A percentile compares a stretch with the other conserved stretches of the same genome.
Conservation (phyloP, 768 basidiomycete species). For the Russula compacta region DNA sequence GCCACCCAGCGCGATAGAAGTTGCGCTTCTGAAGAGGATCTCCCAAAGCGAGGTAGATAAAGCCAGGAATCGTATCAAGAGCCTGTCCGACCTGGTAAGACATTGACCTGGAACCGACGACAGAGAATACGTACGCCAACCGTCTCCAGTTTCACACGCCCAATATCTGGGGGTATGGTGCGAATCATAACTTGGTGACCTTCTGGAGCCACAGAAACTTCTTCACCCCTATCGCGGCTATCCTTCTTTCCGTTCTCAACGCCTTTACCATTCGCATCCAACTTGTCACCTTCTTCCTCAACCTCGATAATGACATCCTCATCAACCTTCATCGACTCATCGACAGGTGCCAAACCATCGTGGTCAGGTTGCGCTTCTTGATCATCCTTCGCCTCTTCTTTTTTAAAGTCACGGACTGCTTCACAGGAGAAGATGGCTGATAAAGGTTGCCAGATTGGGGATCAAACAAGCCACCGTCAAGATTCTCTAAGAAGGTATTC, state of each 20-base stretch:
- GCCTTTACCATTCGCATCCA: conserved; percentile 51
- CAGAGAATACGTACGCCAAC: conserved; percentile 35
- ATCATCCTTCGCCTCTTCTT: conserved; percentile 38
- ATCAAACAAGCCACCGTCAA: conserved; percentile 82
- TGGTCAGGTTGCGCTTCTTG: conserved; percentile 11
- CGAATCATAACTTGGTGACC: conserved; percentile 92
- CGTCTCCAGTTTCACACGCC: conserved; percentile 82
- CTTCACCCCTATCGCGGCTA: conserved; percentile 51
- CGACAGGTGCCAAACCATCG: conserved; percentile 28
- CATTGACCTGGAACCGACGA: conserved; percentile 4
- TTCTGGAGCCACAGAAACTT: conserved; percentile 54
- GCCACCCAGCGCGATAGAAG: conserved; percentile 92
- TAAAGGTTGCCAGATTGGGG: conserved; percentile 58
- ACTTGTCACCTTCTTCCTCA: conserved; percentile 65
- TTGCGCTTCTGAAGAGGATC: conserved; percentile 90
- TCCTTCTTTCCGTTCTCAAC: conserved; percentile 36
- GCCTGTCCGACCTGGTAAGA: conserved; percentile 39
- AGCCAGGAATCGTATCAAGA: conserved; percentile 69
- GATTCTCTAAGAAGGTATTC: conserved; percentile 63
- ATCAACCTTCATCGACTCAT: conserved; percentile 67
- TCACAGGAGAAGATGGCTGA: conserved; percentile 40
- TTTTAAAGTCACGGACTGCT: conserved; percentile 37
- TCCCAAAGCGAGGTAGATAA: conserved; percentile 79
- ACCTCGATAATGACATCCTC: conserved; percentile 64
- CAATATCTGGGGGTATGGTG: conserved; percentile 89